Evolutionary conservation across 2,329 filamentous ascomycete genomes (phyloP).

Genomic region (Macrophomina pseudophaseolina): DNA sequence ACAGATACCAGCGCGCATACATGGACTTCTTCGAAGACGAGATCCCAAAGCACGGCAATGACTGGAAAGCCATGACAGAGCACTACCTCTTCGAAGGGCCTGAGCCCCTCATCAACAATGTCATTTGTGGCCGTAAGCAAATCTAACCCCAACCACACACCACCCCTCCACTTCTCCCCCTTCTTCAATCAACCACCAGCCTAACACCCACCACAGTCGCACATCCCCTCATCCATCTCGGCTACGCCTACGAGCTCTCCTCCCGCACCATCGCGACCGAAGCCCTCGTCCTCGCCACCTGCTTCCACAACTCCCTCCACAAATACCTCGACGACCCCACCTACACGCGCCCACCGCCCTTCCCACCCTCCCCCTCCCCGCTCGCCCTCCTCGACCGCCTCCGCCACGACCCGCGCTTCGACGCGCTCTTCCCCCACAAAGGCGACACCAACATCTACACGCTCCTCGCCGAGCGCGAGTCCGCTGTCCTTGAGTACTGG

Average conservation of each 20-base stretch:
- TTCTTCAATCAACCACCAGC: background rate
- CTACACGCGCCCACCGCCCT: constrained; percentile 71
- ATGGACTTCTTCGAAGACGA: constrained; percentile 96
- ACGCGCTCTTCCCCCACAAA: constrained; percentile 65
- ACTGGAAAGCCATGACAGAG: constrained; percentile 79
- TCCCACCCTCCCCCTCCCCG: constrained; percentile 64
- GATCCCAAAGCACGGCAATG: constrained; percentile 76
- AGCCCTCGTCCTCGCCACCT: constrained; percentile 72
- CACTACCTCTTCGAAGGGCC: constrained; percentile 77
- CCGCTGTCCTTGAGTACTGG: constrained; percentile 82
- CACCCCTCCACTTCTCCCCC: background rate
- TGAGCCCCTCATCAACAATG: constrained; percentile 77
- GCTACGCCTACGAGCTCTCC: constrained; percentile 86
- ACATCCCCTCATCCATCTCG: constrained; percentile 91
- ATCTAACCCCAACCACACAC: too few species aligned
- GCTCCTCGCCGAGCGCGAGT: constrained; percentile 72
- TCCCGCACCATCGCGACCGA: constrained; percentile 88
- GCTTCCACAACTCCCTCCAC: constrained; percentile 62
- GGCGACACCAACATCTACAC: constrained; percentile 67
- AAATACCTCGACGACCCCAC: constrained; percentile 72
- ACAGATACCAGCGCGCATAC: constrained; percentile 82
- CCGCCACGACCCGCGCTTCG: constrained; percentile 70
- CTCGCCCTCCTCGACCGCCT: constrained; percentile 73
- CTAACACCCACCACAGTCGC: constrained; percentile 66
- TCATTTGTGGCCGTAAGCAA: constrained; percentile 76